Conservation (phyloP, 2,329 filamentous ascomycete genomes). For the Fusarium scirpi region DNA sequence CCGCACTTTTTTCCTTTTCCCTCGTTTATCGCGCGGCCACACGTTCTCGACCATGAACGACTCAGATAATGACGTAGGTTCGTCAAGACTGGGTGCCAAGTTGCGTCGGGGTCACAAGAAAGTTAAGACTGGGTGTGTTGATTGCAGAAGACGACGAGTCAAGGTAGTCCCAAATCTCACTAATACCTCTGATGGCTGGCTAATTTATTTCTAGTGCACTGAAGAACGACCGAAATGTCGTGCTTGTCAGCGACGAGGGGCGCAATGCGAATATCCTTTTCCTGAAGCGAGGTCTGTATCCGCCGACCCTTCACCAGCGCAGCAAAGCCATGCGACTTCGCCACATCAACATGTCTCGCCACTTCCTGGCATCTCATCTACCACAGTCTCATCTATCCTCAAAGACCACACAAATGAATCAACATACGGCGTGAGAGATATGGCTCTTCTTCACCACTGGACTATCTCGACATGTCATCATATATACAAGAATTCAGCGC, state of each 20-base stretch:
- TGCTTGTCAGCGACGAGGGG: constrained; percentile 10
- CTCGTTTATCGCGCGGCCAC: neutral
- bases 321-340: neutral
- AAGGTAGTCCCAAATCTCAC: neutral
- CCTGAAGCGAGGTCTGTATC: neutral
- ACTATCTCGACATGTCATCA: neutral
- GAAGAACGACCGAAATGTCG: constrained; percentile 6
- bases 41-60: neutral
- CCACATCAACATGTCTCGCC: constrained; percentile 1
- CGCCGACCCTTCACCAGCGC: neutral
- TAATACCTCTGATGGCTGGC: neutral
- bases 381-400: neutral
- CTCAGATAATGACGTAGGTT: neutral
- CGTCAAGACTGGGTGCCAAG: neutral
- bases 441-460: constrained; percentile 18
- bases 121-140: constrained; percentile 6
- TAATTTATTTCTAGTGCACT: neutral
- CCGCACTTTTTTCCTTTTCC: neutral
- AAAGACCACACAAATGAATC: neutral
- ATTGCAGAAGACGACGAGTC: constrained; percentile 19
- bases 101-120: constrained; percentile 13
- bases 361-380: neutral
- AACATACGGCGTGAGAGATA: neutral
- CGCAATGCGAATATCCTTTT: constrained; percentile 1
- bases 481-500: constrained; percentile 7